Percentiles rank a stretch among this genome's conserved stretches.
phyloP scores from a whole-genome alignment of 768 basidiomycete species.

The Rhodocollybia butyracea region DNA sequence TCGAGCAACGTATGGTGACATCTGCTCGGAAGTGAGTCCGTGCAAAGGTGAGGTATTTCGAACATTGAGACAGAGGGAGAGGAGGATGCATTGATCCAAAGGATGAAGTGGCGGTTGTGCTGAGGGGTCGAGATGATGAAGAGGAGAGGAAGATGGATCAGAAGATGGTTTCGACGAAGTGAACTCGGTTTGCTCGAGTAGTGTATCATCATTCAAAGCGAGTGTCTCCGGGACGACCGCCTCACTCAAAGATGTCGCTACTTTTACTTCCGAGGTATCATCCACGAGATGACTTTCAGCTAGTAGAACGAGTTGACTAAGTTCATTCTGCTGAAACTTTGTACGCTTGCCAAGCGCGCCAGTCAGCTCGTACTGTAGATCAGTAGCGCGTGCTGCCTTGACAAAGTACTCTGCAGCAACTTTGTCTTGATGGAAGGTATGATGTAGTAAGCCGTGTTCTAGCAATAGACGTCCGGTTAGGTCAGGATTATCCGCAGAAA shows the following conservation, averaged over 20 bases:
- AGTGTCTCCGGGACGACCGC: constrained; percentile 70
- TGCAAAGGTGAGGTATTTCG: constrained; percentile 87
- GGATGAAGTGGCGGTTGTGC: constrained; percentile 87
- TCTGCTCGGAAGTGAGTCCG: constrained; percentile 89
- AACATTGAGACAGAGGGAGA: constrained; percentile 87
- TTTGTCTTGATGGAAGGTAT: constrained; percentile 73
- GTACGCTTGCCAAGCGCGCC: constrained; percentile 93
- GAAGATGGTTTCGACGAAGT: constrained; percentile 64
- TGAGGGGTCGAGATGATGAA: constrained; percentile 76
- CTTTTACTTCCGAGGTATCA: constrained; percentile 18
- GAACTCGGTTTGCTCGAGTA: constrained; percentile 91
- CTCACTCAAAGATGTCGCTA: constrained; percentile 6
- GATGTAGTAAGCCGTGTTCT: constrained; percentile 78
- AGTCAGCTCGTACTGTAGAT: constrained; percentile 85
- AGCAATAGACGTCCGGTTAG: constrained; percentile 65
- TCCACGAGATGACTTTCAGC: constrained; percentile 72
- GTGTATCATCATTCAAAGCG: constrained; percentile 89
- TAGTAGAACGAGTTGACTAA: constrained; percentile 89
- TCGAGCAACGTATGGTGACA: constrained; percentile 87
- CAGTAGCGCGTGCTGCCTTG: constrained; percentile 70
- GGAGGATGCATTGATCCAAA: constrained; percentile 89
- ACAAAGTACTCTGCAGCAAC: constrained; percentile 75
- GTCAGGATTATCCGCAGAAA: constrained; percentile 52
- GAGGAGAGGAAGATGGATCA: constrained; percentile 33
- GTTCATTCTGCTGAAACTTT: constrained; percentile 83